Conservation (phyloP, 1,139 yeast genomes). For the Blastobotrys elegans region DNA sequence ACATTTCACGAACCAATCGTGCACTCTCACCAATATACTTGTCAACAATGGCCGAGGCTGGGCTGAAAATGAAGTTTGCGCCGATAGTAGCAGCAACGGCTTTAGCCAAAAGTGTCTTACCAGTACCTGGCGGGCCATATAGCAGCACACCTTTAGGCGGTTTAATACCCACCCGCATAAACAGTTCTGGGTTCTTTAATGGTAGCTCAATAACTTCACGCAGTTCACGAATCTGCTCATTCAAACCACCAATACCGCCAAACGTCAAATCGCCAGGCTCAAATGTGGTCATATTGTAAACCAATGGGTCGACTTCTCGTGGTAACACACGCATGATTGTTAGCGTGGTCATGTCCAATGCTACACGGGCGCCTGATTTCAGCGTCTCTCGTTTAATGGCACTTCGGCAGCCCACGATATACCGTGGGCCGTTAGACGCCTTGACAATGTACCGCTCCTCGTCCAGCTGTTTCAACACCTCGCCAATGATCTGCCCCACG, state of each 20-base stretch:
- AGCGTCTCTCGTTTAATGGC: slow-evolving; percentile 79
- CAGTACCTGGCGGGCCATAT: slow-evolving; percentile 99
- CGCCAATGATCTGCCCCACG: slow-evolving; percentile 97
- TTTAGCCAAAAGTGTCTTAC: slow-evolving; percentile 91
- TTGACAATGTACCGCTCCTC: slow-evolving; percentile 93
- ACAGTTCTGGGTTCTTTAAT: slow-evolving; percentile 92
- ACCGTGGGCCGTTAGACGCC: slow-evolving; percentile 96
- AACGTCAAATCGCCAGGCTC: slow-evolving; percentile 96
- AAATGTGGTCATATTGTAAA: slow-evolving; percentile 96
- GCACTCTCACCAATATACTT: slow-evolving; percentile 99
- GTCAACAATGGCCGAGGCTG: slow-evolving; percentile 97
- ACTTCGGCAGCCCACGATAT: slow-evolving; percentile 95
- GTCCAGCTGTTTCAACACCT: slow-evolving; percentile 90
- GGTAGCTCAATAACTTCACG: slow-evolving; percentile 98
- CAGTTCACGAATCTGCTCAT: slow-evolving; percentile 91
- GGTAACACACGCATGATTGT: slow-evolving; percentile 98
- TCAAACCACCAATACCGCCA: slow-evolving; percentile 94
- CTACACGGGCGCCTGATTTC: slow-evolving; percentile 93
- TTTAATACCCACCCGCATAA: slow-evolving; percentile 91
- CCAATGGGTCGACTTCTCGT: slow-evolving; percentile 97
- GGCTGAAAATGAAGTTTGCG: slow-evolving; percentile 94
- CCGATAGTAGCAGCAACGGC: slow-evolving; percentile 99
- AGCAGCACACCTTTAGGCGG: slow-evolving; percentile 97
- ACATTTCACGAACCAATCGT: slow-evolving; percentile 95
- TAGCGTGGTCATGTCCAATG: slow-evolving; percentile 94